These are phyloP conservation scores for Flaveria robusta DNA, from an alignment of 129 eudicot species.

Conservation along the genomic window DNA sequence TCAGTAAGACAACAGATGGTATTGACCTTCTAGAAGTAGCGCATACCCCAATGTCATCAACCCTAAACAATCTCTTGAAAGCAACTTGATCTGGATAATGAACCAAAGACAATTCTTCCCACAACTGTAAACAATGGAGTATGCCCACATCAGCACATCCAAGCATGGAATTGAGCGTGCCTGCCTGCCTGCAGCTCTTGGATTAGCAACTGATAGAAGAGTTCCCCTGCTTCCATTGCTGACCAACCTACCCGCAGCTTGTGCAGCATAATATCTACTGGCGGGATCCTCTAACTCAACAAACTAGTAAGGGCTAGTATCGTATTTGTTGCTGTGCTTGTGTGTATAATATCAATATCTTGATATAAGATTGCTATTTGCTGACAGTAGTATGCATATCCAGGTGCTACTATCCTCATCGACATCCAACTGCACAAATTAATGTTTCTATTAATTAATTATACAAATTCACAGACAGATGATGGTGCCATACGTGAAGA, in stretches of 20 bases:
- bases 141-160: conserved; percentile 80
- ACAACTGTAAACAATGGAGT: conserved; percentile 57
- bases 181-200: conserved; percentile 69
- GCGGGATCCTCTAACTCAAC: conserved; percentile 73
- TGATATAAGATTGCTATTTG: conserved; percentile 55
- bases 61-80: conserved; percentile 84
- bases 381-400: conserved; percentile 70
- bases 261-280: conserved; percentile 86
- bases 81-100: conserved; percentile 85
- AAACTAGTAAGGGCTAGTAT: conserved; percentile 75
- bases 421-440: conserved; percentile 50
- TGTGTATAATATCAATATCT: conserved; percentile 75
- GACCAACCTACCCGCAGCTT: conserved; percentile 79
- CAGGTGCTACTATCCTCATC: conserved; percentile 73
- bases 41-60: conserved; percentile 81
- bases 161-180: conserved; percentile 77
- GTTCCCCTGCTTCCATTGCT: conserved; percentile 91
- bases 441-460: background rate
- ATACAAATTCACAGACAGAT: background rate
- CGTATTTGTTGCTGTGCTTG: conserved; percentile 71
- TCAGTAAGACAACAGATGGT: conserved; percentile 83
- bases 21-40: conserved; percentile 63
- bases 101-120: conserved; percentile 71
- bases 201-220: conserved; percentile 88
- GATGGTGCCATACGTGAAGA: background rate